phyloP scores from a whole-genome alignment of 371 early-diverging fungal species.

The Lichtheimia hyalospora region DNA sequence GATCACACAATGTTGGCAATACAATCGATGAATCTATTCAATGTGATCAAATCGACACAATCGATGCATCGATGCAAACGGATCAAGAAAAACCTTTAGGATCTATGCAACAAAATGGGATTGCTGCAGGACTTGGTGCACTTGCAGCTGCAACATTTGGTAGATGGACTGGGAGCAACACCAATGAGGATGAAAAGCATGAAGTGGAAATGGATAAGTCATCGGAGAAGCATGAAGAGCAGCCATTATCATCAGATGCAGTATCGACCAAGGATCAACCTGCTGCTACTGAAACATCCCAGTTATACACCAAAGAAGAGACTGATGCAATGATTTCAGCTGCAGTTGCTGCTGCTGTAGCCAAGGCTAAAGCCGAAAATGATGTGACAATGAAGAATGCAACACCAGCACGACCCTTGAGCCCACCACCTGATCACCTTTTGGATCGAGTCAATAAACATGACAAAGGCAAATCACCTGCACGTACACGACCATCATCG shows the following conservation, averaged over 20 bases:
- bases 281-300: background rate
- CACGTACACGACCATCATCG: slow-evolving; percentile 7
- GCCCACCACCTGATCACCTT: slow-evolving; percentile 20
- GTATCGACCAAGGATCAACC: background rate
- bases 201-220: background rate
- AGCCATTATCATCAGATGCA: background rate
- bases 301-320: slow-evolving; percentile 22
- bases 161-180: background rate
- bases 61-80: slow-evolving; percentile 4
- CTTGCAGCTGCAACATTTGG: background rate
- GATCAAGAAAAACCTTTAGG: background rate
- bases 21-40: slow-evolving; percentile 11
- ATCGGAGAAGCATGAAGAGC: background rate
- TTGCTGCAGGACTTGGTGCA: slow-evolving; percentile 8
- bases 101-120: background rate
- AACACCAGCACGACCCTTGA: slow-evolving; percentile 18
- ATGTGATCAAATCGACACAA: background rate
- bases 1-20: too few relatives aligned
- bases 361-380: slow-evolving; percentile 16
- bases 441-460: slow-evolving; percentile 18
- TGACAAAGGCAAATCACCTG: slow-evolving; percentile 18
- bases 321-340: slow-evolving; percentile 37
- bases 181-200: too few relatives aligned
- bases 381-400: background rate
- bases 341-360: slow-evolving; percentile 38